phyloP scores from a whole-genome alignment of 139 green algal genomes.

The Haematococcus sp. region DNA sequence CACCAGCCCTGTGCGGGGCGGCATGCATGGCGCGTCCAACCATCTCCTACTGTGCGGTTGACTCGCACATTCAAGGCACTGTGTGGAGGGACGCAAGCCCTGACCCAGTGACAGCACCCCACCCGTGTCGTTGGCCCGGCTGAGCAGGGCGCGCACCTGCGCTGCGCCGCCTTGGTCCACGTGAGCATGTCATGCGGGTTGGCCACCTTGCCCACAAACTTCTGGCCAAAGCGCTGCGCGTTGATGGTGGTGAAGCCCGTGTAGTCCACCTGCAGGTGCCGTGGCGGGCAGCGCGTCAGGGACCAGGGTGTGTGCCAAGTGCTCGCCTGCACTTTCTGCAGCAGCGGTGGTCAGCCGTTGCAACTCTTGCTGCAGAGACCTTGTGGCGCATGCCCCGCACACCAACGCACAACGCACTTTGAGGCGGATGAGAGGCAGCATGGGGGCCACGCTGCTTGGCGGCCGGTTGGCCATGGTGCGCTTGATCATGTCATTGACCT shows the following conservation, averaged over 20 bases:
- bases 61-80: neutral
- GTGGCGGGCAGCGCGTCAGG: too few species aligned
- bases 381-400: too few species aligned
- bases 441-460: neutral
- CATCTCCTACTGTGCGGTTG: too few species aligned
- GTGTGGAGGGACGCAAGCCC: neutral
- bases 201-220: slow-evolving; percentile 94
- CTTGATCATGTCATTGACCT: slow-evolving; percentile 37
- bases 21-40: too few species aligned
- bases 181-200: slow-evolving; percentile 95
- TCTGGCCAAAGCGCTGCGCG: slow-evolving; percentile 89
- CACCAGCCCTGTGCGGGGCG: neutral
- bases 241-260: slow-evolving; percentile 95
- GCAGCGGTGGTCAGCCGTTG: too few species aligned
- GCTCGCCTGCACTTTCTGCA: too few species aligned
- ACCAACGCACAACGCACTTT: neutral
- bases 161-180: slow-evolving; percentile 83
- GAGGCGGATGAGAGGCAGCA: slow-evolving; percentile 76
- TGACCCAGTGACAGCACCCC: neutral
- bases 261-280: slow-evolving; percentile 81
- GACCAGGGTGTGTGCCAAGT: too few species aligned
- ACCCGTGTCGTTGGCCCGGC: too few species aligned
- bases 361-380: too few species aligned
- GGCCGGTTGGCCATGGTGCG: slow-evolving; percentile 3
- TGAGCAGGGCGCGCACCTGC: too few species aligned